A percentile compares a stretch with the other conserved stretches of the same genome.
Evolutionary conservation across 2,329 filamentous ascomycete species (phyloP).

Genomic region (Aspergillus tubingensis): DNA sequence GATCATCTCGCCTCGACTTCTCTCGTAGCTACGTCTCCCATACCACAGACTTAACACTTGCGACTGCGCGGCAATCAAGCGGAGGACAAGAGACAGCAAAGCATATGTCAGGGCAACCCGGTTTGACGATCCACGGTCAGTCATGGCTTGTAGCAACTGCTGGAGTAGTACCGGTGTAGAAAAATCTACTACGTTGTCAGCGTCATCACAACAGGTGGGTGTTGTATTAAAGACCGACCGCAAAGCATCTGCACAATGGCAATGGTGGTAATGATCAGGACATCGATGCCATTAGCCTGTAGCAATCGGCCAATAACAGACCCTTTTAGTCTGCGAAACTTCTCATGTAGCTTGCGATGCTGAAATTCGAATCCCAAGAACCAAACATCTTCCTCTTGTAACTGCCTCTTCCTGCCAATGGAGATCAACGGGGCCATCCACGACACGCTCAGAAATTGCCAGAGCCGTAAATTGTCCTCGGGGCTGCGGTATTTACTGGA

Average conservation of each 20-base stretch:
- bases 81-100: constrained; percentile 59
- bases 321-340: constrained; percentile 72
- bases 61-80: constrained; percentile 65
- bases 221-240: constrained; percentile 39
- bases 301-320: constrained; percentile 71
- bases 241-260: constrained; percentile 64
- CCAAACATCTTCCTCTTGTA: constrained; percentile 83
- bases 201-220: neutral
- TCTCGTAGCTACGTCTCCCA: constrained; percentile 78
- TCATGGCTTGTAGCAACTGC: constrained; percentile 68
- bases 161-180: constrained; percentile 71
- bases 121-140: constrained; percentile 52
- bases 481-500: constrained; percentile 66
- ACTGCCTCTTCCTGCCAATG: constrained; percentile 63
- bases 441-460: constrained; percentile 81
- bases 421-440: constrained; percentile 78
- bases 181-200: constrained; percentile 48
- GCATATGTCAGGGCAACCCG: constrained; percentile 67
- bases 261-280: constrained; percentile 67
- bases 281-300: constrained; percentile 75
- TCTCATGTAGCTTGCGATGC: constrained; percentile 70
- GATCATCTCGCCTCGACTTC: constrained; percentile 81
- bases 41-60: constrained; percentile 76
- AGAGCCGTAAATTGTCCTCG: constrained; percentile 76
- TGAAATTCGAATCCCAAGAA: constrained; percentile 77